Evolutionary conservation across 371 early-diverging fungal species (phyloP).

Genomic region (Rhizomucor miehei): DNA sequence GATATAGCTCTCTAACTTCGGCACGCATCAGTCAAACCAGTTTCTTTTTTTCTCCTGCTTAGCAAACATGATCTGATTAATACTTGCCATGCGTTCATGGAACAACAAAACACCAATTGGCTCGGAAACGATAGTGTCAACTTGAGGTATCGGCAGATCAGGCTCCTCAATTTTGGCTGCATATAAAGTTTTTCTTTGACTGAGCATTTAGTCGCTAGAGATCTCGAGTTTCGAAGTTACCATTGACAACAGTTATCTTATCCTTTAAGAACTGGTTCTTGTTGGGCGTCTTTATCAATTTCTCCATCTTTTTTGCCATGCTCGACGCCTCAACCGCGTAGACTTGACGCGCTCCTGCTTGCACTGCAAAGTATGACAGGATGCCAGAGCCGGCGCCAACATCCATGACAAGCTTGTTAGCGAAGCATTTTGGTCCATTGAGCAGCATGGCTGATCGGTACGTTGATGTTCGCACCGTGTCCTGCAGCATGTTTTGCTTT

Average conservation of each 20-base stretch:
- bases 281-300: conserved; percentile 66
- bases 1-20: conserved; percentile 75
- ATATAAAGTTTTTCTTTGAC: background rate
- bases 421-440: conserved; percentile 72
- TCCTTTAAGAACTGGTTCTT: conserved; percentile 79
- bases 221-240: conserved; percentile 29
- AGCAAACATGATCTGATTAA: background rate
- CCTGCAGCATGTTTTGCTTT: conserved; percentile 98
- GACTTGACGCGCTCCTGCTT: conserved; percentile 89
- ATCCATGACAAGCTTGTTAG: conserved; percentile 86
- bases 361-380: conserved; percentile 91
- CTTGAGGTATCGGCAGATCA: conserved; percentile 65
- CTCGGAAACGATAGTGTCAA: conserved; percentile 95
- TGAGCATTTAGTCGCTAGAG: background rate
- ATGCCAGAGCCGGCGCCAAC: conserved; percentile 96
- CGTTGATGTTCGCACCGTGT: conserved; percentile 91
- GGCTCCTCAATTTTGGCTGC: conserved; percentile 87
- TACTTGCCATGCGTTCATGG: conserved; percentile 86
- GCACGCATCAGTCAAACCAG: conserved; percentile 3
- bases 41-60: background rate
- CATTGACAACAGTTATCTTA: conserved; percentile 80
- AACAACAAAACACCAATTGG: conserved; percentile 95
- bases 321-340: conserved; percentile 96
- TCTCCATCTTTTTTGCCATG: conserved; percentile 90
- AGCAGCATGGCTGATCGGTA: conserved; percentile 88